These are phyloP conservation scores for Schizonepeta tenuifolia DNA, from an alignment of 257 asterid species.

Conservation along the genomic window DNA sequence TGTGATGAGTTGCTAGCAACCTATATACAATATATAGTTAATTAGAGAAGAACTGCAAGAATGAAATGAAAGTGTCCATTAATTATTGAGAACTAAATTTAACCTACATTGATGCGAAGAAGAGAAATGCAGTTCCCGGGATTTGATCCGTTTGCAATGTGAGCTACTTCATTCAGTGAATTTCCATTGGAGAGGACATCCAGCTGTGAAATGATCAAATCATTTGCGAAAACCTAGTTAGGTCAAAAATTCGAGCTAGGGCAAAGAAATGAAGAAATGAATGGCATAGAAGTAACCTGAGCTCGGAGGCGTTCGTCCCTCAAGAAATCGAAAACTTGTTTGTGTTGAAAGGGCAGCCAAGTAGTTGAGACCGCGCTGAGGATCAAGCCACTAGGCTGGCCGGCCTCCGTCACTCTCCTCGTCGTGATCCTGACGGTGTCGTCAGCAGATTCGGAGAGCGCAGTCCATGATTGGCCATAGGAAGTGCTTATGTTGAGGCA, in stretches of 20 bases:
- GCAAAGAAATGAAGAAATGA: too few relatives aligned
- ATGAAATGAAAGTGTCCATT: too few relatives aligned
- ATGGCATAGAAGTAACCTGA: conserved; percentile 44
- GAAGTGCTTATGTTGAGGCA: conserved; percentile 70
- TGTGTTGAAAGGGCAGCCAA: conserved; percentile 70
- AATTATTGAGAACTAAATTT: not conserved
- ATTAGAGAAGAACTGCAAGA: not conserved
- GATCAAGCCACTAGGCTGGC: conserved; percentile 84
- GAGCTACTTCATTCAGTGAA: conserved; percentile 91
- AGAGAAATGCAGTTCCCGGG: conserved; percentile 97
- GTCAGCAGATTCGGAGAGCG: conserved; percentile 81
- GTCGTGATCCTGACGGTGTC: conserved; percentile 87
- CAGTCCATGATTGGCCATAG: conserved; percentile 91
- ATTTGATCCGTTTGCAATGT: conserved; percentile 93
- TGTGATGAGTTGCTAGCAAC: conserved; percentile 97
- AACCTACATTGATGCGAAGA: conserved; percentile 78
- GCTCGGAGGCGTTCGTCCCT: conserved; percentile 84
- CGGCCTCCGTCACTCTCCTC: conserved; percentile 68
- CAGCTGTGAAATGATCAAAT: conserved; percentile 48
- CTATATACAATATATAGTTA: conserved; percentile 31
- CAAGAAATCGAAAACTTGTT: conserved; percentile 81
- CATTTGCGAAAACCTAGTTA: not conserved
- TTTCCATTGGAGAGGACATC: conserved; percentile 92
- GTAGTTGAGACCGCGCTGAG: conserved; percentile 79
- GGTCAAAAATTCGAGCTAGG: too few relatives aligned